Conservation (phyloP, 345 rosid genomes). For the Euphorbia peplus region DNA sequence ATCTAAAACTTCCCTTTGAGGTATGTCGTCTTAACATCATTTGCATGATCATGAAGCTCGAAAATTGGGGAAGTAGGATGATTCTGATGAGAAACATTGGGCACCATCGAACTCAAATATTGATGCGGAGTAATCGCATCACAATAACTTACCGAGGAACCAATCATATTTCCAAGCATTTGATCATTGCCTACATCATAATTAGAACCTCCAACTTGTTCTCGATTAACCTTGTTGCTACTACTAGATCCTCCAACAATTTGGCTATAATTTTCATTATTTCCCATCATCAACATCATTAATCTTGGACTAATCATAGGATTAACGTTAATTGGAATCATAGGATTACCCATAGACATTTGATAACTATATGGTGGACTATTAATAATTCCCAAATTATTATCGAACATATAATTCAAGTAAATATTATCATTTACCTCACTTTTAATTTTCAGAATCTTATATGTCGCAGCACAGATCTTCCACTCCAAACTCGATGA, state of each 20-base stretch:
- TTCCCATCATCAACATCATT: constrained; percentile 9
- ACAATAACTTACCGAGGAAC: neutral
- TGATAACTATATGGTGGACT: too few relatives aligned
- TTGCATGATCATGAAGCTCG: neutral
- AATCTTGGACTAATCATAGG: constrained; percentile 4
- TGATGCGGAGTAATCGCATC: neutral
- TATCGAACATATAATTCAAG: neutral
- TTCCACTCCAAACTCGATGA: neutral
- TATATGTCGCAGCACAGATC: constrained; percentile 15
- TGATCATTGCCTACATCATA: neutral
- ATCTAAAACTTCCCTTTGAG: neutral
- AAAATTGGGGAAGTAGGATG: neutral
- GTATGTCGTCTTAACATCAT: neutral
- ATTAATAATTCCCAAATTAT: too few relatives aligned
- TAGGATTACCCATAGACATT: neutral
- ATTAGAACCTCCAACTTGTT: neutral
- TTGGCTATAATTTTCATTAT: neutral
- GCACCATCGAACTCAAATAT: neutral
- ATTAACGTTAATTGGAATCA: constrained; percentile 9
- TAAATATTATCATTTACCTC: neutral
- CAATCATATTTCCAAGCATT: neutral
- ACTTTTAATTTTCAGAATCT: constrained; percentile 10
- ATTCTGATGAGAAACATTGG: neutral
- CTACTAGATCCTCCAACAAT: neutral
- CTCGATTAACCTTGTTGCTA: neutral